Percentiles rank a stretch among this genome's conserved stretches.
phyloP scores from a whole-genome alignment of 164 flowering plant genomes.

The Piper betle region DNA sequence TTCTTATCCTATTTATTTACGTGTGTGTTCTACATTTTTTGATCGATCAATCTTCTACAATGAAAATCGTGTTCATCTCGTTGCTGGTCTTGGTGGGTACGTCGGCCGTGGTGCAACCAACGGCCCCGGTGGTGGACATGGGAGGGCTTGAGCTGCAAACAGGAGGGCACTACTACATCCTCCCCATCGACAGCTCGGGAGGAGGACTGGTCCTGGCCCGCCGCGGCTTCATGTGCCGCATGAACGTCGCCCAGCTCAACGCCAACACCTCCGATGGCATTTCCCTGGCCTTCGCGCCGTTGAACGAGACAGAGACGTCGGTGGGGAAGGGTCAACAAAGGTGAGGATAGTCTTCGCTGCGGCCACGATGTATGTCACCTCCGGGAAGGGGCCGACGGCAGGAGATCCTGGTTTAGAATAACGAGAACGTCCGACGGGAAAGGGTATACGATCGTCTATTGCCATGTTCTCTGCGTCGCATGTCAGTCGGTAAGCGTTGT shows the following conservation, averaged over 20 bases:
- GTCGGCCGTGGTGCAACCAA: neutral
- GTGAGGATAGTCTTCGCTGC: conserved; percentile 13
- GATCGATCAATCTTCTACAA: too few species aligned
- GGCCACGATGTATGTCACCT: conserved; percentile 13
- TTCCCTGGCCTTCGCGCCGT: conserved; percentile 9
- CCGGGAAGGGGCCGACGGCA: conserved; percentile 3
- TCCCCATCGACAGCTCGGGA: conserved; percentile 9
- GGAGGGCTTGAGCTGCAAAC: conserved; percentile 12
- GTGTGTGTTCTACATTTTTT: too few species aligned
- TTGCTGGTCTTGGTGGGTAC: neutral
- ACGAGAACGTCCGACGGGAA: neutral
- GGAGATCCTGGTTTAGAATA: conserved; percentile 12
- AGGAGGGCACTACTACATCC: conserved; percentile 9
- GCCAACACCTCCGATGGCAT: conserved; percentile 6
- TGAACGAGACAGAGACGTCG: neutral
- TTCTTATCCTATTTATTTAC: too few species aligned
- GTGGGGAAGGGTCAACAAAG: conserved; percentile 4
- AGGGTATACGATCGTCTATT: neutral
- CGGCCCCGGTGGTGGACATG: conserved; percentile 10
- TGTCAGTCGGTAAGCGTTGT: neutral
- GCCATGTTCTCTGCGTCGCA: neutral
- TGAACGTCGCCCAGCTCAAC: conserved; percentile 9
- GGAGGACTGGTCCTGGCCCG: conserved; percentile 12
- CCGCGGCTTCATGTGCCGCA: conserved; percentile 10
- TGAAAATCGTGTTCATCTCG: neutral